Evolutionary conservation across 768 basidiomycete genomes (phyloP), one percentile per base, ranked within the genome.

Genomic region (Myochromella boudieri): DNA sequence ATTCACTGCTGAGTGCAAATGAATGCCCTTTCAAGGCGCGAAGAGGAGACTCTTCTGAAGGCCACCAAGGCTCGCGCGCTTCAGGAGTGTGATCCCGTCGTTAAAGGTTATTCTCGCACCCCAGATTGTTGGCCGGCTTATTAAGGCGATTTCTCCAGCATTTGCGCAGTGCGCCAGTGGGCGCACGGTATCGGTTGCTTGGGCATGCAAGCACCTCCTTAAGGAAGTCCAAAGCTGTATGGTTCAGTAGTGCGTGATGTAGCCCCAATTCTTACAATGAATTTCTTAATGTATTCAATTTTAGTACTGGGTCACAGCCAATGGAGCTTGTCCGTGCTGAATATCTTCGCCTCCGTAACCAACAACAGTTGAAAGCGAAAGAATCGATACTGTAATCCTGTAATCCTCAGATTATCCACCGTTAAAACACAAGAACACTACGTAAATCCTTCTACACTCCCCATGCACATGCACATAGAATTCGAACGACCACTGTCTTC

Each of bases 141-240:
- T 20, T 24, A 29, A n/a, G n/a, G n/a, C 22, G 18, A n/a, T 37
- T 12, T 33, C 25, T 32, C 14, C 61, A 95, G 92, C 80, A 42
- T 95, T 93, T 60, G 91, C 91, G 12, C 75, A 82, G n/a, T 95
- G 92, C 61, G 84, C 87, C 1, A 71, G 77, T 44, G 90, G 90
- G 6, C 80, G 92, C 6, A 88, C 85, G 3, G 66, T 95, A 42
- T 90, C 91, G 4, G 85, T 93, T 20, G 85, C 84, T 11, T 95
- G 92, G 92, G 80, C 83, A 18, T 95, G 92, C 61, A 81, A 76
- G 60, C 73, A 72, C 25, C 76, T 84, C 60, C 79, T 88, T 44
- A 82, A 78, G 56, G 71, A 67, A 10, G 73, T 94, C 33, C 87
- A 94, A 60, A 75, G 78, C 1, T 95, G 92, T 62, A 85, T 95